A percentile compares a stretch with the other conserved stretches of the same genome.
Evolutionary conservation across 1,284 basidiomycete genomes (phyloP).

Genomic region (Cryptococcus wingfieldii): DNA sequence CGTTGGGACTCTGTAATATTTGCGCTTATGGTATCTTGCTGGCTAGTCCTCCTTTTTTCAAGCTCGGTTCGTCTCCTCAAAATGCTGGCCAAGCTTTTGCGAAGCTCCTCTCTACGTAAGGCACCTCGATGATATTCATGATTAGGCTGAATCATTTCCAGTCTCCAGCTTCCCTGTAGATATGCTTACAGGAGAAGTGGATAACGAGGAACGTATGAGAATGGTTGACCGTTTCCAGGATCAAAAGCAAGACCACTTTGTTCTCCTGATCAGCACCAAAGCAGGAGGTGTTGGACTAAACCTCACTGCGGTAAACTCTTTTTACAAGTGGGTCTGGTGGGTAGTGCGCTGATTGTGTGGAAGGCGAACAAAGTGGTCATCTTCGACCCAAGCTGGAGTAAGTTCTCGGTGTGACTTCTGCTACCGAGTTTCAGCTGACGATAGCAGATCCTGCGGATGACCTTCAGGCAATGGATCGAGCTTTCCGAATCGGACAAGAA

Average conservation of each 20-base stretch:
- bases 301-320: slow-evolving; percentile 38
- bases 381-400: slow-evolving; percentile 50
- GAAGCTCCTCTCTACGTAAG: slow-evolving; percentile 32
- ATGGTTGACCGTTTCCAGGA: slow-evolving; percentile 53
- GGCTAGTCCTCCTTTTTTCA: slow-evolving; percentile 51
- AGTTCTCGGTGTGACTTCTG: slow-evolving; percentile 7
- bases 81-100: slow-evolving; percentile 50
- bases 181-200: slow-evolving; percentile 50
- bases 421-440: neutral
- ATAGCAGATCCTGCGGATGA: slow-evolving; percentile 46
- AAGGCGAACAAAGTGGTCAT: slow-evolving; percentile 52
- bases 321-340: neutral
- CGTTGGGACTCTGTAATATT: neutral
- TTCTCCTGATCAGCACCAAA: slow-evolving; percentile 47
- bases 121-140: slow-evolving; percentile 30
- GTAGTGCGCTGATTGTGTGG: neutral
- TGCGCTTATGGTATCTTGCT: slow-evolving; percentile 6
- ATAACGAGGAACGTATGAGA: slow-evolving; percentile 42
- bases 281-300: slow-evolving; percentile 46
- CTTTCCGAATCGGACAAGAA: slow-evolving; percentile 55
- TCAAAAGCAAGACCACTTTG: slow-evolving; percentile 38
- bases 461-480: slow-evolving; percentile 52
- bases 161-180: slow-evolving; percentile 39
- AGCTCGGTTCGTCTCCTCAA: slow-evolving; percentile 51
- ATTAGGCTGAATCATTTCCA: slow-evolving; percentile 14